Conservation (phyloP, 768 basidiomycete genomes). For the Rhodocollybia butyracea region DNA sequence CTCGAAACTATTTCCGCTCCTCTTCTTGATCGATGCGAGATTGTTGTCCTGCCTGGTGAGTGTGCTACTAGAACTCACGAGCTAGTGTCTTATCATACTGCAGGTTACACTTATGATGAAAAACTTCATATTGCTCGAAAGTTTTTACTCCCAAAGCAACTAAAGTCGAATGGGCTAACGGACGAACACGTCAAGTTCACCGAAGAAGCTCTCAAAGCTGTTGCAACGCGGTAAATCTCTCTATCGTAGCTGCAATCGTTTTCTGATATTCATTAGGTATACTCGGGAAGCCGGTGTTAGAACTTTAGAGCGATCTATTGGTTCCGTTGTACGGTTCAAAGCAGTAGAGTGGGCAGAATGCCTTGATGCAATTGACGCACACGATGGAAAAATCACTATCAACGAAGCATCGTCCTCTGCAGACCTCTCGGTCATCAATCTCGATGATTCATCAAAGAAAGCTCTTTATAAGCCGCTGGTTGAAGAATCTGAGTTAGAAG, state of each 20-base stretch:
- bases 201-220: constrained; percentile 64
- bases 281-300: constrained; percentile 95
- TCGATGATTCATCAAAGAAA: constrained; percentile 19
- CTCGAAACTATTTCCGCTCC: constrained; percentile 88
- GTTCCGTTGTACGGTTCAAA: constrained; percentile 85
- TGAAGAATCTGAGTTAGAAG: constrained; percentile 70
- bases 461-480: constrained; percentile 56
- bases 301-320: constrained; percentile 81
- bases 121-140: constrained; percentile 86
- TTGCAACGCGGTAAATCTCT: constrained; percentile 50
- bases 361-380: constrained; percentile 36
- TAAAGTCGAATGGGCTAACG: constrained; percentile 71
- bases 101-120: constrained; percentile 85
- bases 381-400: constrained; percentile 16
- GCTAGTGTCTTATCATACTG: neutral
- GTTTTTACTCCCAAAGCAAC: constrained; percentile 88
- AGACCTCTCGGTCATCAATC: constrained; percentile 18
- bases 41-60: constrained; percentile 75
- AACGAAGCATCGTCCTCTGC: constrained; percentile 7
- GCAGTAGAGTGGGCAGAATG: constrained; percentile 88
- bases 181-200: constrained; percentile 59
- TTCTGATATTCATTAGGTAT: constrained; percentile 32
- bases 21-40: constrained; percentile 85
- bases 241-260: neutral
- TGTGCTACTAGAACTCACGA: too few species aligned